phyloP scores from a whole-genome alignment of 2,329 filamentous ascomycete genomes.

The Verticillium klebahnii region DNA sequence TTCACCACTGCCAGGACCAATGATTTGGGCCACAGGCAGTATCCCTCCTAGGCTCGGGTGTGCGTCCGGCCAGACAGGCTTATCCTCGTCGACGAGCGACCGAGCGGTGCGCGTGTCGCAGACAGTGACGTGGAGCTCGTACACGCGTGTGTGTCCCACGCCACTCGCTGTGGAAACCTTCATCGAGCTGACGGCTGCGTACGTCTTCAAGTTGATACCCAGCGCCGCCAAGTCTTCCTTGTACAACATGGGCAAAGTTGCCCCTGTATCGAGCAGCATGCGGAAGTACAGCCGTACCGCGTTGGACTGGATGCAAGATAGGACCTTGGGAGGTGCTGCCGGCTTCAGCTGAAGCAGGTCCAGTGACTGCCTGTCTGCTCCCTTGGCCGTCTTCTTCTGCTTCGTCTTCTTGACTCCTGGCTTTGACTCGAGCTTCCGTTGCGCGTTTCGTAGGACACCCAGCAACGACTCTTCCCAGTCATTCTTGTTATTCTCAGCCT shows the following conservation, averaged over 20 bases:
- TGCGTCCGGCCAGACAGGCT: slow-evolving; percentile 13
- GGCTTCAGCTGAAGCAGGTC: background rate
- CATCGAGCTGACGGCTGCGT: slow-evolving; percentile 31
- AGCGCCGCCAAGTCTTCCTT: slow-evolving; percentile 27
- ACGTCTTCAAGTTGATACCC: slow-evolving; percentile 23
- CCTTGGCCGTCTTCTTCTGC: background rate
- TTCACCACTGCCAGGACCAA: background rate
- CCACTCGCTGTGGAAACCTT: slow-evolving; percentile 16
- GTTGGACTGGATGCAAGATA: slow-evolving; percentile 4
- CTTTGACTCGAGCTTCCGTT: background rate
- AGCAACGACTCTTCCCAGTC: background rate
- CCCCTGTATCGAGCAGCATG: slow-evolving; percentile 36
- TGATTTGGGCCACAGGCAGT: slow-evolving; percentile 10
- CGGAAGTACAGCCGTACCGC: slow-evolving; percentile 24
- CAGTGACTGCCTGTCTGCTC: background rate
- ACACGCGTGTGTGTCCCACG: slow-evolving; percentile 16
- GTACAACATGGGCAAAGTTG: slow-evolving; percentile 33
- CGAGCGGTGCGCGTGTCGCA: slow-evolving; percentile 18
- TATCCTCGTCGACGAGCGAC: slow-evolving; percentile 18
- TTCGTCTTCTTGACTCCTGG: background rate
- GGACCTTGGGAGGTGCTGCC: background rate
- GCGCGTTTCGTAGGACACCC: background rate
- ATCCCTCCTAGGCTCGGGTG: slow-evolving; percentile 11
- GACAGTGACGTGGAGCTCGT: slow-evolving; percentile 29
- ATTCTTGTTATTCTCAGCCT: background rate